A percentile compares a stretch with the other conserved stretches of the same genome.
Evolutionary conservation across 1,139 yeast genomes (phyloP).

Genomic region (Candida tropicalis): DNA sequence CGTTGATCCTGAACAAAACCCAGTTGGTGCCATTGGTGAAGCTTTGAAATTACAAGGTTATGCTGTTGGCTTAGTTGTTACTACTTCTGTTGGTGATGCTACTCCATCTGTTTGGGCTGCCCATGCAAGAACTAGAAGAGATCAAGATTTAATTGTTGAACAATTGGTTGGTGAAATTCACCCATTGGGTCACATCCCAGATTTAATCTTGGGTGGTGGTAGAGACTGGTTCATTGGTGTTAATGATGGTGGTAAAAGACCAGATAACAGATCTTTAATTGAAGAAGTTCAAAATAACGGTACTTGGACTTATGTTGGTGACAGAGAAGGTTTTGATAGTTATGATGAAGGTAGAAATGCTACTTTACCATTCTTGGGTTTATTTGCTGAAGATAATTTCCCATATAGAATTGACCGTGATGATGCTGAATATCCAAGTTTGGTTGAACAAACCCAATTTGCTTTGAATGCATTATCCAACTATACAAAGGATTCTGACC

Average conservation of each 20-base stretch:
- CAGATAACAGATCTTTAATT: conserved; percentile 64
- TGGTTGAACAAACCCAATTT: conserved; percentile 71
- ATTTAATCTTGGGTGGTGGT: conserved; percentile 88
- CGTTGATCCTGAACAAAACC: conserved; percentile 58
- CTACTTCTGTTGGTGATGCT: conserved; percentile 73
- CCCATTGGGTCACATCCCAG: conserved; percentile 77
- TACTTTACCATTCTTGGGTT: conserved; percentile 68
- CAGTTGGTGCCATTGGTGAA: conserved; percentile 84
- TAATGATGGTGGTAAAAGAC: conserved; percentile 60
- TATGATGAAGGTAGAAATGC: conserved; percentile 59
- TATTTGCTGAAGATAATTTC: conserved; percentile 70
- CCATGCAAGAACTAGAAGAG: conserved; percentile 68
- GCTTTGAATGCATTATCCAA: conserved; percentile 66
- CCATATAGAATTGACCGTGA: conserved; percentile 82
- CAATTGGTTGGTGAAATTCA: conserved; percentile 74
- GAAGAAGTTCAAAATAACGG: conserved; percentile 59
- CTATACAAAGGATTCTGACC: conserved; percentile 67
- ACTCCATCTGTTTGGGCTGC: conserved; percentile 87
- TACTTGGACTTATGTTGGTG: conserved; percentile 64
- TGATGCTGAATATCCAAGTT: conserved; percentile 60
- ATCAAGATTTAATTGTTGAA: conserved; percentile 79
- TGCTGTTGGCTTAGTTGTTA: conserved; percentile 82
- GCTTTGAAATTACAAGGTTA: conserved; percentile 80
- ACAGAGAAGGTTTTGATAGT: conserved; percentile 56
- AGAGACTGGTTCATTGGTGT: conserved; percentile 66